Evolutionary conservation across 495 filamentous ascomycete species (phyloP), one percentile per base, ranked within the genome.

Genomic region (Penicillium alfredii): DNA sequence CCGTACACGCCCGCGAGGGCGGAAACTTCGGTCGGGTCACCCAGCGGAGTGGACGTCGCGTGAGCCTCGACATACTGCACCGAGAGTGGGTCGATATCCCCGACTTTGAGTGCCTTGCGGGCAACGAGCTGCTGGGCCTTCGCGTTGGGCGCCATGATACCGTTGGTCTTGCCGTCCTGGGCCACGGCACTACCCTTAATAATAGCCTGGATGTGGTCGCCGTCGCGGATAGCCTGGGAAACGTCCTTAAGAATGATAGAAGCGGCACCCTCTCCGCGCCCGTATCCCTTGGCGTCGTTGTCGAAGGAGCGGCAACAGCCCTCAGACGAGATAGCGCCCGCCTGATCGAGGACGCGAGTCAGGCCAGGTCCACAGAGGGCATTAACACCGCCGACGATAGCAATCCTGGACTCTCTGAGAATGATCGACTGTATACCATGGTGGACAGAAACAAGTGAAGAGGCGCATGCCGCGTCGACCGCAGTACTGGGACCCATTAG

Each of bases 401-500:
- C 86, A 13, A 84, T 81, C 56, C 92, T 81, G 47, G 81, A 86
- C 45, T 90, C 82, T 23, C 80, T 77, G 0, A 74, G 71, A 73
- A 80, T 84, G 3, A 92, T 67, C 0, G 83, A 71, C 10, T 77
- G 82, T 58, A 85, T 87, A 14, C 86, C 86, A 9, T 86, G 63
- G 42, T 88, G 81, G 40, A 93, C 77, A 11, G 82, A 83, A 6
- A 85, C 82, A 1, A 86, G 67, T 46, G 78, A 83, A 15, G 81
- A 89, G 8, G 83, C 88, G 53, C 88, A 94, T 9, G 88, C 88
- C 1, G 88, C 89, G 55, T 94, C 88, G 24, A 90, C 70, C 41
- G 73, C 81, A 55, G 81, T 73, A 39, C 82, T 88, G 0, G 87
- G 86, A 0, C 87, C 87, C 38, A 73, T 77, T 56, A 90, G 89